Evolutionary conservation across 1,284 basidiomycete genomes (phyloP), one percentile per base, ranked within the genome.

Genomic region (Boletus calvinii): DNA sequence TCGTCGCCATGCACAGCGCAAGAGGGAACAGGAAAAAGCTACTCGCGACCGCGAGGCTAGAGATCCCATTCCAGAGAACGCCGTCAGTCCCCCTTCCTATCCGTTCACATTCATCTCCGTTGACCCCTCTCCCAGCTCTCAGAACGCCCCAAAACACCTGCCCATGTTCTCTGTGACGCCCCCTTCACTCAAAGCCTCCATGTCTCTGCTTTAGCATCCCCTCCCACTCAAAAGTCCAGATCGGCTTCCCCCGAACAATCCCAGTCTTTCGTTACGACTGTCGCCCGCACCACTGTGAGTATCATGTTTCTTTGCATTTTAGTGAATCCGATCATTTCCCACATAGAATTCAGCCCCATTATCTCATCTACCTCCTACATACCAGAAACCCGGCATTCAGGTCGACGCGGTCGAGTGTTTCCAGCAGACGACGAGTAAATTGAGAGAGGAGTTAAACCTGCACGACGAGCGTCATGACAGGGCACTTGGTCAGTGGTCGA

Each of bases 1-100:
- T 60, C 76, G 93, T 58, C 84, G 90, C 57, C 93, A 98, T 68
- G 89, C 92, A 2, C 93, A 98, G 73, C 82, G 79, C 62, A 83
- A 85, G 61, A 74, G 78, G 1, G 81, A 84, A 62, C 67, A 60
- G 41, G 81, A 77, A 58, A 72, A 64, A 52, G 71, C 66, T 6
- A 70, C 75, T 13, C 74, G 76, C 50, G 79, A 78, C 22, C 70
- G 69, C 17, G 73, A 77, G 11, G 62, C 71, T 11, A 65, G 68
- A 46, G 69, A 73, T 42, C 66, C 62, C 40, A 67, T 69, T 58
- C 67, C 63, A 52, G 76, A 75, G 51, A 74, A 64, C 51, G 62
- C 66, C 49, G 80, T 80, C 56, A 51, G 74, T 72, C 29, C 32
- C 7, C 49, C 30, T 38, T 32, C 9, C 6, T 15, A 0, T 9